These are phyloP conservation scores for Solanum arcanum DNA, from an alignment of 257 asterid genomes.

Conservation along the genomic window DNA sequence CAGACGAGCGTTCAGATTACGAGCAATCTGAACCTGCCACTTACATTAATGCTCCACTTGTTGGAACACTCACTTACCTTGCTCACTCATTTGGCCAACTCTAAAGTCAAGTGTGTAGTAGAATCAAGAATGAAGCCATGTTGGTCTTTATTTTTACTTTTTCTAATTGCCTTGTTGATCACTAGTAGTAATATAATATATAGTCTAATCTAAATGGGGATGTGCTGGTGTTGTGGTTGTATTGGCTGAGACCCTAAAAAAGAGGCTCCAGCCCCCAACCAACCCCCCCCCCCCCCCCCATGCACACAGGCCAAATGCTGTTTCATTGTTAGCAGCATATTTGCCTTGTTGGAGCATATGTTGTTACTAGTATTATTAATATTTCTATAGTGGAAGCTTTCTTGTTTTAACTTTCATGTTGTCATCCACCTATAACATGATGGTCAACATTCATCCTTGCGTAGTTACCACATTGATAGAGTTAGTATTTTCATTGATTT, in stretches of 20 bases:
- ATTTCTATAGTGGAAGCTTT: neutral
- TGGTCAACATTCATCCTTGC: too few relatives aligned
- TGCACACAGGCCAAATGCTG: neutral
- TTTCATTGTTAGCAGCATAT: neutral
- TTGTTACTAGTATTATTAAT: neutral
- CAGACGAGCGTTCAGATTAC: slow-evolving; percentile 75
- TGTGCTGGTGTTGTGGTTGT: neutral
- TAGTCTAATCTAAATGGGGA: neutral
- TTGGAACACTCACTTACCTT: slow-evolving; percentile 72
- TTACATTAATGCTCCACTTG: slow-evolving; percentile 88
- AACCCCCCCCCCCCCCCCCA: neutral
- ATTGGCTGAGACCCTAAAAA: slow-evolving; percentile 5
- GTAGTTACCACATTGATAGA: neutral
- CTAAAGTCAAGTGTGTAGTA: slow-evolving; percentile 6
- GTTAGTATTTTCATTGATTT: neutral
- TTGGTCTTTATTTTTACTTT: neutral
- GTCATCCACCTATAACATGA: neutral
- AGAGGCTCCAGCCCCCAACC: slow-evolving; percentile 7
- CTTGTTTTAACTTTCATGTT: neutral
- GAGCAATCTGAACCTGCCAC: slow-evolving; percentile 98
- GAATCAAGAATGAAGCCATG: neutral
- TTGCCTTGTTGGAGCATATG: neutral
- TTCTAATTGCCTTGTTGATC: neutral
- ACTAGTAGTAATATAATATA: neutral
- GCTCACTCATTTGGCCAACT: slow-evolving; percentile 97